Percentiles rank a stretch among this genome's conserved stretches.
These are phyloP conservation scores for Neofusicoccum parvum DNA, from an alignment of 2,329 filamentous ascomycete genomes.

Conservation along the genomic window DNA sequence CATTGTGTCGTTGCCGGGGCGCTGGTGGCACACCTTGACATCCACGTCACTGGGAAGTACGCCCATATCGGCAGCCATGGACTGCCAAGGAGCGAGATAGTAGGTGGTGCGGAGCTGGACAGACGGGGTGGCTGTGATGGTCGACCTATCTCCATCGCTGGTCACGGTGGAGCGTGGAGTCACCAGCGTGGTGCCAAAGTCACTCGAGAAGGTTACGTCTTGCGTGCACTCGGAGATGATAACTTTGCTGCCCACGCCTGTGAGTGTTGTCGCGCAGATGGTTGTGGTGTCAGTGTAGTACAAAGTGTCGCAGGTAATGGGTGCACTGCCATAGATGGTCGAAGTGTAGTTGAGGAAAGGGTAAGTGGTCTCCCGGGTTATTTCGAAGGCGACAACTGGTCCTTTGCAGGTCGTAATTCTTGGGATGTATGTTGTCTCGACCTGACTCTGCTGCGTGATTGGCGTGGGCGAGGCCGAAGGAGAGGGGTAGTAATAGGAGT, in stretches of 20 bases:
- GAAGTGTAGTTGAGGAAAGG: constrained; percentile 40
- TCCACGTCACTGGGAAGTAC: constrained; percentile 43
- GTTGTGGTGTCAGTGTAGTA: constrained; percentile 45
- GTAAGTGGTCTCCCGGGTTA: constrained; percentile 28
- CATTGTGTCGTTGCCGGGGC: constrained; percentile 35
- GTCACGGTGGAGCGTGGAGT: constrained; percentile 36
- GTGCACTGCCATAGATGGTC: constrained; percentile 30
- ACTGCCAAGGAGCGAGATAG: constrained; percentile 49
- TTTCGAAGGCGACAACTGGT: constrained; percentile 38
- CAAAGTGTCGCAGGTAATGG: constrained; percentile 41
- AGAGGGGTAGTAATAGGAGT: constrained; percentile 10
- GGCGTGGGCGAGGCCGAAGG: constrained; percentile 45
- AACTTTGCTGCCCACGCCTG: constrained; percentile 43
- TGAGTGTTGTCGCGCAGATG: constrained; percentile 48
- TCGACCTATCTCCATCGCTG: constrained; percentile 1
- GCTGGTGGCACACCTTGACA: constrained; percentile 44
- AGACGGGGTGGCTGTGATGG: constrained; percentile 42
- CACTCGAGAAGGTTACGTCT: constrained; percentile 49
- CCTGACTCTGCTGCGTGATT: constrained; percentile 46
- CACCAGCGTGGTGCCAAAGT: constrained; percentile 46
- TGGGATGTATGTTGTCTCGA: constrained; percentile 46
- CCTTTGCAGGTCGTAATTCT: constrained; percentile 47
- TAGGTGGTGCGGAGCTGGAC: constrained; percentile 46
- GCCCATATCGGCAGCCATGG: constrained; percentile 38
- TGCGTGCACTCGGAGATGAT: constrained; percentile 47